These are phyloP conservation scores for Aspergillus sojae DNA, from an alignment of 2,329 filamentous ascomycete species.

Conservation along the genomic window DNA sequence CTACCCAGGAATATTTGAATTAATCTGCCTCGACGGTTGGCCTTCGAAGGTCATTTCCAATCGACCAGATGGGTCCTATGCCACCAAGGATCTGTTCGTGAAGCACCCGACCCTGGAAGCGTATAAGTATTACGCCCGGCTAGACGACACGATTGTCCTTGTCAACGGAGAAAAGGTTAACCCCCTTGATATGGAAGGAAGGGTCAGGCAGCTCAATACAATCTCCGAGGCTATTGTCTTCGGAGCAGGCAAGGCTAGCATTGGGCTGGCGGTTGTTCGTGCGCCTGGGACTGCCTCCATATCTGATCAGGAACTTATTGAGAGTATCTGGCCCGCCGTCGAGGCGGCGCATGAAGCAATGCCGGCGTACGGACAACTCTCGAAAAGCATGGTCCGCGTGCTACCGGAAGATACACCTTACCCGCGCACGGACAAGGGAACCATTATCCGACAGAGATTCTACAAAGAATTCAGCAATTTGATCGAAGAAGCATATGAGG, in stretches of 20 bases:
- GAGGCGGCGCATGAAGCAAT: slow-evolving; percentile 54
- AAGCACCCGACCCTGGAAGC: slow-evolving; percentile 47
- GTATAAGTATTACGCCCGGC: slow-evolving; percentile 52
- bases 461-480: slow-evolving; percentile 50
- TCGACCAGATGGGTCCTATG: slow-evolving; percentile 51
- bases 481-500: slow-evolving; percentile 50
- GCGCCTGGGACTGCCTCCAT: slow-evolving; percentile 48
- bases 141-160: slow-evolving; percentile 52
- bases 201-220: slow-evolving; percentile 54
- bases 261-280: slow-evolving; percentile 58
- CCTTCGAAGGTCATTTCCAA: slow-evolving; percentile 48
- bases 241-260: slow-evolving; percentile 55
- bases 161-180: slow-evolving; percentile 56
- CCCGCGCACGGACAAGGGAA: slow-evolving; percentile 59
- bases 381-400: slow-evolving; percentile 56
- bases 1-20: slow-evolving; percentile 40
- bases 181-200: slow-evolving; percentile 55
- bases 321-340: slow-evolving; percentile 54
- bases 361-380: slow-evolving; percentile 58
- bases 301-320: slow-evolving; percentile 50
- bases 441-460: slow-evolving; percentile 55
- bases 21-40: slow-evolving; percentile 39
- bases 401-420: slow-evolving; percentile 50
- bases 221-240: slow-evolving; percentile 63
- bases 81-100: slow-evolving; percentile 54